phyloP scores from a whole-genome alignment of 495 filamentous ascomycete genomes.

The Mytilinidion resinicola region DNA sequence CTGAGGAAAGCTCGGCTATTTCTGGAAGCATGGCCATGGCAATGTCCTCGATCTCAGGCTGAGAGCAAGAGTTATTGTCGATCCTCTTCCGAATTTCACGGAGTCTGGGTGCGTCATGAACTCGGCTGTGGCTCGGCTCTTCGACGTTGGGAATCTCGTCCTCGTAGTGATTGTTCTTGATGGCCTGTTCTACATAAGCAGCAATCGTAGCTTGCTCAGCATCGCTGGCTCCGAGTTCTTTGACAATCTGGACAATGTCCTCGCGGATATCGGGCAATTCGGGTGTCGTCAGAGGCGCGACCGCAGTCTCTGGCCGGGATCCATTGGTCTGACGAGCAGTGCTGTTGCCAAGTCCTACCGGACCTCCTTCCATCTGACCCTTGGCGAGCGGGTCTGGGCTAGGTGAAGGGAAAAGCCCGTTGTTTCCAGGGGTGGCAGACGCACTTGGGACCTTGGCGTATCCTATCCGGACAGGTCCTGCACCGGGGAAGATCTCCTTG shows the following conservation, averaged over 20 bases:
- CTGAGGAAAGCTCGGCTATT: slow-evolving; percentile 87
- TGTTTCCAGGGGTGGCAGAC: slow-evolving; percentile 77
- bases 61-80: slow-evolving; percentile 82
- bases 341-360: slow-evolving; percentile 11
- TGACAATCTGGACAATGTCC: slow-evolving; percentile 81
- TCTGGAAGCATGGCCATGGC: slow-evolving; percentile 90
- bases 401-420: slow-evolving; percentile 80
- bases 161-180: slow-evolving; percentile 63
- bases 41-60: slow-evolving; percentile 84
- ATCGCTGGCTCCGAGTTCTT: slow-evolving; percentile 80
- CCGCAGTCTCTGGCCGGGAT: slow-evolving; percentile 17
- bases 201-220: slow-evolving; percentile 70
- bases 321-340: slow-evolving; percentile 15
- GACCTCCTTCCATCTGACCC: slow-evolving; percentile 43
- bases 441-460: slow-evolving; percentile 93
- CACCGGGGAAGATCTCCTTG: slow-evolving; percentile 96
- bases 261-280: slow-evolving; percentile 65
- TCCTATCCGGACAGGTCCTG: slow-evolving; percentile 88
- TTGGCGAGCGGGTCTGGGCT: slow-evolving; percentile 77
- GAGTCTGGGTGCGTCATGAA: slow-evolving; percentile 92
- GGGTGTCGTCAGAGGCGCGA: slow-evolving; percentile 49
- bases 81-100: slow-evolving; percentile 96
- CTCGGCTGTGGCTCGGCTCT: slow-evolving; percentile 81
- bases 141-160: slow-evolving; percentile 84
- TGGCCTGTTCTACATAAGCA: slow-evolving; percentile 64